Conservation (phyloP, 139 green algal genomes). For the Zygnema circumcarinatum region DNA sequence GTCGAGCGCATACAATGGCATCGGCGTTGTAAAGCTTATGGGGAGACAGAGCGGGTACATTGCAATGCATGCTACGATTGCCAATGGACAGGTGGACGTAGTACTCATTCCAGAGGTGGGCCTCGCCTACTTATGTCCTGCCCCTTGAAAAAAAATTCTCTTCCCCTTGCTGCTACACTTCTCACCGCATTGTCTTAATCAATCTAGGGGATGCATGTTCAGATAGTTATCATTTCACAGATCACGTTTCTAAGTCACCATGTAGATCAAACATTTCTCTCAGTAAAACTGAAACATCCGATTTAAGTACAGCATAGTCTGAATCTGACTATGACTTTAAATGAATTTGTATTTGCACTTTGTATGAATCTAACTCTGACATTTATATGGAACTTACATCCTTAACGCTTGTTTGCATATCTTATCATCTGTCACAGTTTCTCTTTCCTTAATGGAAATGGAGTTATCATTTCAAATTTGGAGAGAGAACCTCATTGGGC, state of each 20-base stretch:
- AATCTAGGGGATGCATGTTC: background rate
- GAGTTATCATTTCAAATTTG: too few relatives aligned
- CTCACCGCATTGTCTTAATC: background rate
- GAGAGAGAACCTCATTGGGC: too few relatives aligned
- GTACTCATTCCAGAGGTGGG: slow-evolving; percentile 91
- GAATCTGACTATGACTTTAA: too few relatives aligned
- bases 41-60: slow-evolving; percentile 95
- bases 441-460: too few relatives aligned
- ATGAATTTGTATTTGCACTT: too few relatives aligned
- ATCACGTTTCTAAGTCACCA: background rate
- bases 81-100: slow-evolving; percentile 76
- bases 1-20: slow-evolving; percentile 71
- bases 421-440: too few relatives aligned
- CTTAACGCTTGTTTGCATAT: too few relatives aligned
- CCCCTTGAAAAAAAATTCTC: background rate
- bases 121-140: background rate
- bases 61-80: slow-evolving; percentile 90
- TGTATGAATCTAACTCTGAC: too few relatives aligned
- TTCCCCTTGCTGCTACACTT: background rate
- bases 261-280: too few relatives aligned
- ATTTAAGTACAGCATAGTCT: too few relatives aligned
- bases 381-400: too few relatives aligned
- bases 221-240: background rate
- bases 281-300: too few relatives aligned
- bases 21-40: slow-evolving; percentile 98